Conservation (phyloP, 225 moss, liverwort and hornwort species). For the Bryum argenteum region DNA sequence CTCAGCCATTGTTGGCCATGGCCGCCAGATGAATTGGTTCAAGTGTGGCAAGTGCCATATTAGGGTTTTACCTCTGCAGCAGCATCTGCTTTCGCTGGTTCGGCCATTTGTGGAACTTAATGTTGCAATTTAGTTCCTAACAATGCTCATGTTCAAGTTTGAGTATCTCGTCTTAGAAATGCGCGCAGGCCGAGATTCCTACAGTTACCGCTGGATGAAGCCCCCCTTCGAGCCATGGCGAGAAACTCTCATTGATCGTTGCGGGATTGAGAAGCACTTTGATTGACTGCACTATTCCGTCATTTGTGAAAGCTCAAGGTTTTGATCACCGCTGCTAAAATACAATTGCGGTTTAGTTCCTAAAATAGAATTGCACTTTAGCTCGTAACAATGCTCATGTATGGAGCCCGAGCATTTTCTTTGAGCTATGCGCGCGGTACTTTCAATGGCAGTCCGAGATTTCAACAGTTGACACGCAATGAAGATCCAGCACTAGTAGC, state of each 20-base stretch:
- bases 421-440: too few species aligned
- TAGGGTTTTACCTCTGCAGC: conserved; percentile 8
- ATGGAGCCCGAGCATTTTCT: background rate
- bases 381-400: background rate
- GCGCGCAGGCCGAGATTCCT: background rate
- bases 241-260: background rate
- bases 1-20: background rate
- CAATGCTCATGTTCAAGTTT: background rate
- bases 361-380: too few species aligned
- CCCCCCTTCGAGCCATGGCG: background rate
- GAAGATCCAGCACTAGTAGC: background rate
- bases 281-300: too few species aligned
- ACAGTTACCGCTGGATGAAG: background rate
- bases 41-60: background rate
- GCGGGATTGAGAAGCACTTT: too few species aligned
- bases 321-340: too few species aligned
- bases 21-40: background rate
- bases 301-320: too few species aligned
- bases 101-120: conserved; percentile 25
- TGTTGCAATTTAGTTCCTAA: background rate
- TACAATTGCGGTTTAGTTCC: too few species aligned
- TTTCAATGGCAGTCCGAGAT: background rate
- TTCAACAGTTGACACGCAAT: background rate
- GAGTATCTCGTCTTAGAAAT: background rate
- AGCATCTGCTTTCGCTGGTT: conserved; percentile 15